Conservation (phyloP, 2,329 filamentous ascomycete genomes). For the Xylaria sp. region DNA sequence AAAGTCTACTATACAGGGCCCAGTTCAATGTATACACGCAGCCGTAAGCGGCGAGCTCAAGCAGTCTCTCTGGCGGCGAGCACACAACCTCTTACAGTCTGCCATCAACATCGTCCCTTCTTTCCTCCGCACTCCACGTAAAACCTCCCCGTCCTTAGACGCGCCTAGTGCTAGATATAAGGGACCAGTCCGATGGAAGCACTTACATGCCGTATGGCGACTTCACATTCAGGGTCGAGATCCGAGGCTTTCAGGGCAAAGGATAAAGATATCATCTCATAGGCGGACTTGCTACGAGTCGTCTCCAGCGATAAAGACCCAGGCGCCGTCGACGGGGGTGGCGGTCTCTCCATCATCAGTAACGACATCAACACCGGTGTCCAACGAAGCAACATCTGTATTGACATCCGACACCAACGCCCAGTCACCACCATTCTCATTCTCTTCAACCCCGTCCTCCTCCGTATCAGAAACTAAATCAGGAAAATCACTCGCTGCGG, state of each 20-base stretch:
- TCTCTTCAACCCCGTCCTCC: slow-evolving; percentile 27
- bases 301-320: slow-evolving; percentile 46
- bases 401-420: slow-evolving; percentile 34
- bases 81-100: slow-evolving; percentile 37
- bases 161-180: slow-evolving; percentile 38
- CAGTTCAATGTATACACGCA: slow-evolving; percentile 13
- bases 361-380: slow-evolving; percentile 13
- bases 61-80: slow-evolving; percentile 33
- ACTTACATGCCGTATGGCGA: slow-evolving; percentile 10
- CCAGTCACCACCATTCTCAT: slow-evolving; percentile 37
- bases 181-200: slow-evolving; percentile 43
- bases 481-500: slow-evolving; percentile 31
- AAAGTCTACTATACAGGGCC: neutral
- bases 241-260: slow-evolving; percentile 39
- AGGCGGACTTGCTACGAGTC: slow-evolving; percentile 48
- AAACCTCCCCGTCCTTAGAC: slow-evolving; percentile 17
- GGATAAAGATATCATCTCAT: slow-evolving; percentile 33
- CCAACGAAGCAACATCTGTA: neutral
- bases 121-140: neutral
- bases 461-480: slow-evolving; percentile 40
- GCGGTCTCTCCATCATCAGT: slow-evolving; percentile 25
- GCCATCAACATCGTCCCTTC: neutral
- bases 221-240: slow-evolving; percentile 38
- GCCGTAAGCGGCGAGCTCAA: slow-evolving; percentile 41
- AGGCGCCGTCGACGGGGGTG: slow-evolving; percentile 39